A percentile compares a stretch with the other conserved stretches of the same genome.
These are phyloP conservation scores for Raffaelea arxii DNA, from an alignment of 2,329 filamentous ascomycete species.

Conservation along the genomic window DNA sequence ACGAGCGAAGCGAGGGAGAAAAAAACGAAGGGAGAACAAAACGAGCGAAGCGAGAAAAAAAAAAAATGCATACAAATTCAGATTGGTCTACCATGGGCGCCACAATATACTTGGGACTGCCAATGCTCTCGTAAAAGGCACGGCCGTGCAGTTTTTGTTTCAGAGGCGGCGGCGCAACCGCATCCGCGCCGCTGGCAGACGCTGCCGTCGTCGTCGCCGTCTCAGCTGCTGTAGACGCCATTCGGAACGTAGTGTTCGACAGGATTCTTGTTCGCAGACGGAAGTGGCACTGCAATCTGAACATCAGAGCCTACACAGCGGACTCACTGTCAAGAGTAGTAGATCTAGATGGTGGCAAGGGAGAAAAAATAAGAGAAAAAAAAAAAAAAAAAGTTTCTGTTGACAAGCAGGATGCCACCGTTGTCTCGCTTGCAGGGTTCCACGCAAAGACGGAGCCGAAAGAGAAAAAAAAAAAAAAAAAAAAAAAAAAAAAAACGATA, in stretches of 20 bases:
- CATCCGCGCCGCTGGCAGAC: background rate
- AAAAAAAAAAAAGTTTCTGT: background rate
- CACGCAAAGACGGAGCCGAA: no score
- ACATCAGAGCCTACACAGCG: no score
- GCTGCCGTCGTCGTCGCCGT: slow-evolving; percentile 4
- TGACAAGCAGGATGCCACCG: background rate
- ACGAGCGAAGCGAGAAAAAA: background rate
- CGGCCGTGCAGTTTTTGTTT: slow-evolving; percentile 63
- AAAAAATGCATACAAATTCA: slow-evolving; percentile 65
- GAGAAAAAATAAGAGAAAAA: slow-evolving; percentile 4
- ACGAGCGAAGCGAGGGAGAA: background rate
- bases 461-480: slow-evolving; percentile 5
- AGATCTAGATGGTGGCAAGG: no score
- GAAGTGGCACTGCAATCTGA: no score
- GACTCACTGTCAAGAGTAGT: no score
- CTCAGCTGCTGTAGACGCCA: slow-evolving; percentile 5
- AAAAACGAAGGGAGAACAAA: no score
- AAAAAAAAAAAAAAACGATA: slow-evolving; percentile 1
- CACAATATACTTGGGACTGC: slow-evolving; percentile 80
- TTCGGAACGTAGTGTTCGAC: no score
- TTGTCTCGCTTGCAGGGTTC: background rate
- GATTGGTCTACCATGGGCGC: slow-evolving; percentile 98
- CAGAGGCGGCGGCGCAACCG: slow-evolving; percentile 3
- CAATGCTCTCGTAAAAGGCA: slow-evolving; percentile 90
- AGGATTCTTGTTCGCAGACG: no score